A percentile compares a stretch with the other conserved stretches of the same genome.
Evolutionary conservation across 2,329 filamentous ascomycete species (phyloP).

Genomic region (Didymella lethalis): DNA sequence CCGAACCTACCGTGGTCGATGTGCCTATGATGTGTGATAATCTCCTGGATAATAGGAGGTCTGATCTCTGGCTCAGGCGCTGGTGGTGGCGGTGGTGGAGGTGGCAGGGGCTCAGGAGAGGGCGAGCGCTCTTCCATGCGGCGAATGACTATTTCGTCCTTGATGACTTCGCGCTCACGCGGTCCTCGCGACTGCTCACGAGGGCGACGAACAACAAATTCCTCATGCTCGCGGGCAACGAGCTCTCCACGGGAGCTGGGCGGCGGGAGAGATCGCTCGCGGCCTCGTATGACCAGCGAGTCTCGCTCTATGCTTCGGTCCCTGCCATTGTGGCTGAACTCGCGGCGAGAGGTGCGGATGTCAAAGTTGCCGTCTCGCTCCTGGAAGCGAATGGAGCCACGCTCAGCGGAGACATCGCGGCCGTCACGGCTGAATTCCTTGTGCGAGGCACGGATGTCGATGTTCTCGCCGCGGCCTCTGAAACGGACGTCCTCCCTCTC

Average conservation of each 20-base stretch:
- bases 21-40: slow-evolving; percentile 87
- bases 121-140: slow-evolving; percentile 57
- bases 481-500: slow-evolving; percentile 60
- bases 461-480: slow-evolving; percentile 42
- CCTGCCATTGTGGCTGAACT: slow-evolving; percentile 46
- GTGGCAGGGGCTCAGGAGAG: slow-evolving; percentile 59
- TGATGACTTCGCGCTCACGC: slow-evolving; percentile 47
- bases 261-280: slow-evolving; percentile 49
- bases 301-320: slow-evolving; percentile 49
- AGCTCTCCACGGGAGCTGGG: slow-evolving; percentile 47
- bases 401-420: slow-evolving; percentile 36
- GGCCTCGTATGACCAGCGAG: slow-evolving; percentile 43
- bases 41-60: slow-evolving; percentile 84
- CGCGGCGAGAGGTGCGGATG: slow-evolving; percentile 46
- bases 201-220: slow-evolving; percentile 52
- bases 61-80: slow-evolving; percentile 72
- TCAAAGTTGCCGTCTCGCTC: slow-evolving; percentile 52
- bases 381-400: slow-evolving; percentile 43
- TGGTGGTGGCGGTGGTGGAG: slow-evolving; percentile 55
- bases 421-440: slow-evolving; percentile 37
- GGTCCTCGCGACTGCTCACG: slow-evolving; percentile 47
- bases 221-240: slow-evolving; percentile 52
- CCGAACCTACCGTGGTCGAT: slow-evolving; percentile 78
- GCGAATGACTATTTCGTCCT: slow-evolving; percentile 55
- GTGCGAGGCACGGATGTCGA: slow-evolving; percentile 43